Base-by-base conservation (phyloP, 2,329 filamentous ascomycete genomes). In the Colletotrichum coccodes region DNA sequence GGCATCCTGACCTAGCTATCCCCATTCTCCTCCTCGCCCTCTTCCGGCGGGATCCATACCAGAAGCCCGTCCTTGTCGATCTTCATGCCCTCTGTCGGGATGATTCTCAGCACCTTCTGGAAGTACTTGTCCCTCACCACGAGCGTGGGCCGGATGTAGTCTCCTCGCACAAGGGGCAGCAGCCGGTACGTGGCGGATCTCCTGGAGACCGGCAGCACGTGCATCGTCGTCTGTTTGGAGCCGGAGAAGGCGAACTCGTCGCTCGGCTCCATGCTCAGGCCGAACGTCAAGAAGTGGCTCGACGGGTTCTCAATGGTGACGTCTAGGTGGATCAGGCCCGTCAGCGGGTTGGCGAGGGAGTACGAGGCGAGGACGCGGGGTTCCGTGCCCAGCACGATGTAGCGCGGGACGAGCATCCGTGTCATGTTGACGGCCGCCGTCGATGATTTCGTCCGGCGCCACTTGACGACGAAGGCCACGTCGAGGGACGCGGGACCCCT, bases 171-270 rank as follows among this genome's bases (percentile, higher is more conserved):
- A 44, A 91, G 85, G 8, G 95, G 91, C 68, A 97, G 79, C 21
- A 99, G 75, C 44, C 90, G 88, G 76, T 95, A 98, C 30, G 88
- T 86, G n/a, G 94, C 85, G 0, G 86, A 87, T 53, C 93, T 86
- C 68, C 95, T 85, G 68, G 93, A 95, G 71, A 97, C 84, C 0
- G 96, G 96, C 52, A 97, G 87, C 47, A 98, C 82, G 75, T 96
- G 94, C 60, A 98, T 74, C 1, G 91, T 92, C 14, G 90, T 91
- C 72, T 92, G 87, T 82, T 98, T 98, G 2, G 93, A 85, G 0
- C 96, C 96, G 8, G 93, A 94, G 79, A 99, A 98, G 0, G 94
- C 95, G 80, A 98, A 98, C 60, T 94, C 89, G 72, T 97, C 94
- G 77, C 90, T 95, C 3, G 94, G 92, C 73, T 99, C 95, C 94